Evolutionary conservation across 2,329 filamentous ascomycete species (phyloP).

Genomic region (Byssothecium circinans): DNA sequence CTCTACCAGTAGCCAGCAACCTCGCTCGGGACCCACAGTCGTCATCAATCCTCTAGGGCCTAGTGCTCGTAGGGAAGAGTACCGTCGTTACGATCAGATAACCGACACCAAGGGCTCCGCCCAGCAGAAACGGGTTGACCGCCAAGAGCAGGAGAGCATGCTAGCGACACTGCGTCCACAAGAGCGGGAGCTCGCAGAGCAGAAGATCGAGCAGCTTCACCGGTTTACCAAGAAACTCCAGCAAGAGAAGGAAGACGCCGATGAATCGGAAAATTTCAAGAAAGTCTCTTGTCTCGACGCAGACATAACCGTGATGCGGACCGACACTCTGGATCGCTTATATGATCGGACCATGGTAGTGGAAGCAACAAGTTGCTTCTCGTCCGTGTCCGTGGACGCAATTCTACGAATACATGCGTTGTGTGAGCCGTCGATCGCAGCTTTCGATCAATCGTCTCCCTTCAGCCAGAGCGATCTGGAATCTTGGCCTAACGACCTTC

Average conservation of each 20-base stretch:
- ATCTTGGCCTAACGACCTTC: constrained; percentile 70
- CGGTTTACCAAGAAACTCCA: constrained; percentile 72
- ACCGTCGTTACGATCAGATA: constrained; percentile 43
- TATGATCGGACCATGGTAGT: constrained; percentile 75
- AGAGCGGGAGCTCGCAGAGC: constrained; percentile 78
- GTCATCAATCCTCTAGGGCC: constrained; percentile 52
- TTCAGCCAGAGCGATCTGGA: constrained; percentile 69
- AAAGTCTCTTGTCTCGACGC: constrained; percentile 57
- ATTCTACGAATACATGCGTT: constrained; percentile 75
- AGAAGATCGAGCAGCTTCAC: constrained; percentile 70
- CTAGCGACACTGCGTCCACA: constrained; percentile 67
- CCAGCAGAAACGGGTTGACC: constrained; percentile 57
- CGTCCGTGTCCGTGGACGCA: constrained; percentile 72
- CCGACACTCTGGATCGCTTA: constrained; percentile 67
- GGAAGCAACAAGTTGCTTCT: constrained; percentile 67
- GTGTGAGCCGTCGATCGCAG: constrained; percentile 72
- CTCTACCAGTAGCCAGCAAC: constrained; percentile 17
- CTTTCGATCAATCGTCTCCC: constrained; percentile 67
- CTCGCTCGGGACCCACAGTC: constrained; percentile 46
- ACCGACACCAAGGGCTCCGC: constrained; percentile 30
- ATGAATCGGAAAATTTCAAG: constrained; percentile 61
- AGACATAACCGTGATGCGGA: constrained; percentile 67
- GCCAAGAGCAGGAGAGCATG: constrained; percentile 56
- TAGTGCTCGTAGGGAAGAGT: constrained; percentile 45
- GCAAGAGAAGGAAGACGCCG: constrained; percentile 72